Evolutionary conservation across 345 rosid species (phyloP).

Genomic region (Kandelia obovata): DNA sequence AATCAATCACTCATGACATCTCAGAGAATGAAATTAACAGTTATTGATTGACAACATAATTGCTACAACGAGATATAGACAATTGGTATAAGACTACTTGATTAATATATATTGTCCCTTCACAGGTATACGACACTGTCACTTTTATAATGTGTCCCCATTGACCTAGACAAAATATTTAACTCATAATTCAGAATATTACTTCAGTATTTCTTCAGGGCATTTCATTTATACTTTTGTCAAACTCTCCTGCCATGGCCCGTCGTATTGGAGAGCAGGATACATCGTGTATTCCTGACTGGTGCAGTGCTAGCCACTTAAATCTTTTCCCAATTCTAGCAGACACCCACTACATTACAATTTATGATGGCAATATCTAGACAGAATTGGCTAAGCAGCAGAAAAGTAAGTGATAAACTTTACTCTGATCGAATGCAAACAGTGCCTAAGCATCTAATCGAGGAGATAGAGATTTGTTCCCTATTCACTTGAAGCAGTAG

Average conservation of each 20-base stretch:
- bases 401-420: neutral
- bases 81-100: neutral
- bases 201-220: neutral
- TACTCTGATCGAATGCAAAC: neutral
- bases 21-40: conserved; percentile 9
- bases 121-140: neutral
- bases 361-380: neutral
- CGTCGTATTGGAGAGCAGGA: no score
- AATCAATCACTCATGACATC: conserved; percentile 6
- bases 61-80: neutral
- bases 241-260: no score
- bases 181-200: neutral
- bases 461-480: neutral
- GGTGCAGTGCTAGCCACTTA: neutral
- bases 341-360: conserved; percentile 7
- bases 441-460: neutral
- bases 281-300: no score
- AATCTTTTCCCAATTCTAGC: neutral
- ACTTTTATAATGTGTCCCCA: neutral
- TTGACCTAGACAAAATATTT: conserved; percentile 7
- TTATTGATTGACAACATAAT: conserved; percentile 4
- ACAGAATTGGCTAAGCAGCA: conserved; percentile 1
- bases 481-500: neutral
- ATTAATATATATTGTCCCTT: conserved; percentile 12
- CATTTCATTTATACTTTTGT: no score